phyloP scores from a whole-genome alignment of 1,284 basidiomycete genomes.

The Gyrodon tennesseensis region DNA sequence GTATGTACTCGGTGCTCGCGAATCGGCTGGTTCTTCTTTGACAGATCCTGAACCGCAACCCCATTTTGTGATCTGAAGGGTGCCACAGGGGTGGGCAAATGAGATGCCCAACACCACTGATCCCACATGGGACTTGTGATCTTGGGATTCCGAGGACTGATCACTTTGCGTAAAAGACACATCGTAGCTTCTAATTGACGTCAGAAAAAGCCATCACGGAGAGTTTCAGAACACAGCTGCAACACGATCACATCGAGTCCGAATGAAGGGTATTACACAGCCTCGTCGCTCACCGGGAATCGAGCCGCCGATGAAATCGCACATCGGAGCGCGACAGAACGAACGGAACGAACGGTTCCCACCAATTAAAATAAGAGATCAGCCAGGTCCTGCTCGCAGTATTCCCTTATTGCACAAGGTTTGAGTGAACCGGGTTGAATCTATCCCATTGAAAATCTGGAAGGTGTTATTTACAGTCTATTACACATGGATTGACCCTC shows the following conservation, averaged over 20 bases:
- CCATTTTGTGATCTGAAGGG: too few relatives aligned
- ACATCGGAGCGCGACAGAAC: constrained; percentile 1
- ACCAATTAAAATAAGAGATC: neutral
- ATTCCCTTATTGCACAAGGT: neutral
- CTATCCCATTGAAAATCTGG: neutral
- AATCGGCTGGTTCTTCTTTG: too few relatives aligned
- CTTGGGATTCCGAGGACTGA: neutral
- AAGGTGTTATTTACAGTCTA: neutral
- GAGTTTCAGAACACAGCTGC: constrained; percentile 1
- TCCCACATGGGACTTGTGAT: neutral
- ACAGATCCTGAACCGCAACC: too few relatives aligned
- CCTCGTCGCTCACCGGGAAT: constrained; percentile 5
- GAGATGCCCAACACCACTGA: too few relatives aligned
- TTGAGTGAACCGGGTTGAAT: neutral
- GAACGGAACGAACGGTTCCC: neutral
- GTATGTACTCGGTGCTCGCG: too few relatives aligned
- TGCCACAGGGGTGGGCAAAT: too few relatives aligned
- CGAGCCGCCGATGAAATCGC: constrained; percentile 17
- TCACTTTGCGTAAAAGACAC: constrained; percentile 3
- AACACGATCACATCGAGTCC: too few relatives aligned
- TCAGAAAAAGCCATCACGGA: neutral
- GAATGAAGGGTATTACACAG: neutral
- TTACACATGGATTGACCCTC: neutral
- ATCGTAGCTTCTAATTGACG: constrained; percentile 1
- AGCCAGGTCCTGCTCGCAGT: neutral